Evolutionary conservation across 331 rosid genomes (phyloP).

Genomic region (Malus hybrid): DNA sequence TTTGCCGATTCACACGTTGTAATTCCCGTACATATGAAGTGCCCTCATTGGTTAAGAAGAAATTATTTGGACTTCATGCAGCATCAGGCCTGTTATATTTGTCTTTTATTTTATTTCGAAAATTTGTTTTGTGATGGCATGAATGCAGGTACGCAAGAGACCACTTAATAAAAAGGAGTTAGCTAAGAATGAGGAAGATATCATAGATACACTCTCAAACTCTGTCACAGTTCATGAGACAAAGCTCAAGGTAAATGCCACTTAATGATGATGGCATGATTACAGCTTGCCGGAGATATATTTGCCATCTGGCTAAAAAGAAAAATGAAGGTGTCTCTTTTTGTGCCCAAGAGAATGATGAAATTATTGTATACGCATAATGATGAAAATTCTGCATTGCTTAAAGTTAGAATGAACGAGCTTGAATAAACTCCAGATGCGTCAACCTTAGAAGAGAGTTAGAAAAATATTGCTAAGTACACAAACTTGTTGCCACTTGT

Average conservation of each 20-base stretch:
- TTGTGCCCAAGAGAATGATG: neutral
- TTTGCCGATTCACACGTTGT: neutral
- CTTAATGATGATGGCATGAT: neutral
- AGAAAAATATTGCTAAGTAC: neutral
- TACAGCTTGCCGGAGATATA: neutral
- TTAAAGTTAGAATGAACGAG: neutral
- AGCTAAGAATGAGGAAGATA: slow-evolving; percentile 91
- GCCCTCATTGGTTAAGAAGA: slow-evolving; percentile 1
- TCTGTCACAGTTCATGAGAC: slow-evolving; percentile 88
- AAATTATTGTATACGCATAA: neutral
- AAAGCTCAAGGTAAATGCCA: slow-evolving; percentile 64
- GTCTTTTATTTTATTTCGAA: slow-evolving; percentile 1
- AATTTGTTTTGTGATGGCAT: slow-evolving; percentile 5
- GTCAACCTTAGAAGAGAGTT: neutral
- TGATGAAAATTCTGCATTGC: neutral
- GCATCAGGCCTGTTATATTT: neutral
- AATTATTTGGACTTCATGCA: neutral
- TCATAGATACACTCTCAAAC: slow-evolving; percentile 72
- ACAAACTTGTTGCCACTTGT: neutral
- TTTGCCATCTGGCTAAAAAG: neutral
- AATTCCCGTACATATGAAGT: neutral
- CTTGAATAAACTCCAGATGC: neutral
- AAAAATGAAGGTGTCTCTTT: neutral
- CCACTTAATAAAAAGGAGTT: slow-evolving; percentile 91
- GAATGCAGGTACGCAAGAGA: slow-evolving; percentile 90